Evolutionary conservation across 148 eudicot species (phyloP).

Genomic region (Rhododendron kiyosumense): DNA sequence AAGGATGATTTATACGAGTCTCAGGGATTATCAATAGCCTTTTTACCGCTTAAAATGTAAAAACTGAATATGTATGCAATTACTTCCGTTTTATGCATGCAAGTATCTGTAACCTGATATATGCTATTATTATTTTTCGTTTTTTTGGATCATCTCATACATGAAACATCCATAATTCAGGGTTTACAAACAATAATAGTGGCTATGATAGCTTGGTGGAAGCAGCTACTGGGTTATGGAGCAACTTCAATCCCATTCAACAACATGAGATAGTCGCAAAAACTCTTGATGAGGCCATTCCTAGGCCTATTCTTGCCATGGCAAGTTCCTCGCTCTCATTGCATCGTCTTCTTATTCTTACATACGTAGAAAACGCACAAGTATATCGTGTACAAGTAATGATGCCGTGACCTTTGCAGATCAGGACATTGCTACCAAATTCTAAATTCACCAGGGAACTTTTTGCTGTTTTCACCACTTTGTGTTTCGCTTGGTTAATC

Average conservation of each 20-base stretch:
- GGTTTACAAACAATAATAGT: conserved; percentile 29
- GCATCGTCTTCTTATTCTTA: not conserved
- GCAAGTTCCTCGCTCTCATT: conserved; percentile 28
- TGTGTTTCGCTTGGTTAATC: conserved; percentile 69
- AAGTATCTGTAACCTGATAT: not conserved
- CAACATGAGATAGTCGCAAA: conserved; percentile 40
- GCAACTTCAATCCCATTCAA: conserved; percentile 29
- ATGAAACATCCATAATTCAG: conserved; percentile 18
- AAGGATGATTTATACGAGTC: not conserved
- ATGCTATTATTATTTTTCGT: not conserved
- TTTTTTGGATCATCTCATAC: not conserved
- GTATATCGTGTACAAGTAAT: not conserved
- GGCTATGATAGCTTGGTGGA: conserved; percentile 71
- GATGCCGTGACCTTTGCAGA: conserved; percentile 23
- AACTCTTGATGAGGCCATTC: conserved; percentile 48
- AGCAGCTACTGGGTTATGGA: conserved; percentile 30
- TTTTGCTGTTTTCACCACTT: conserved; percentile 52
- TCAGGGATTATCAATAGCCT: not conserved
- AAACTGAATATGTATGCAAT: not conserved
- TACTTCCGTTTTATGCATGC: not conserved
- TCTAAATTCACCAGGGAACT: conserved; percentile 50
- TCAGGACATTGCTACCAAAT: conserved; percentile 40
- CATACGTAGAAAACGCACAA: not conserved
- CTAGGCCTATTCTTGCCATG: conserved; percentile 36
- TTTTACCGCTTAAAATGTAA: not conserved